Base-by-base conservation (phyloP, 176 grass and related monocot species). In the Aegilops longissima region DNA sequence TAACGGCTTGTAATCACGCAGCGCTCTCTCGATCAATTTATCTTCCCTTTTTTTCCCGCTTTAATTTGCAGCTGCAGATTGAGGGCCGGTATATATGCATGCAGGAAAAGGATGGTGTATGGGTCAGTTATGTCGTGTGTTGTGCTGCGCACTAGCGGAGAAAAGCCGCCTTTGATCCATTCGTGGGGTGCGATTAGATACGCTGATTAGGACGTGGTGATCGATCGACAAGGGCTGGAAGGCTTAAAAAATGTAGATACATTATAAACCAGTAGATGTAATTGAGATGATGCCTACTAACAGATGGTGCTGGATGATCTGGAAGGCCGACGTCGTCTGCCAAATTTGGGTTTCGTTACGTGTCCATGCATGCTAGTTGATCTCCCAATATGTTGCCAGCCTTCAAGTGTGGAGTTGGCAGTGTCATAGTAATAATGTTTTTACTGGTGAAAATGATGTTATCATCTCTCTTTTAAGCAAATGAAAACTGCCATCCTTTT, bases 201-300 rank as follows among this genome's bases (percentile, higher is more conserved):
- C 85, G 82, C 70, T 85, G 82, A 85, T 91, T 88, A 82, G 86
- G 86, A 85, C 86, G 39, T 45, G 51, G 47, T 81, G 86, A 91
- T 88, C 29, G 66, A 77, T 69, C 56, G 56, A 30, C 34, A 27
- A 75, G n/a, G 72, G 12, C 56, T 75, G 5, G 12, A 45, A 58
- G 24, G 17, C 34, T 78, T 54, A 27, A 31, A 87, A 75, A 70
- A 31, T 66, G 54, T 34, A 24, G 45, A 68, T 71, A 24, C 10
- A 74, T 14, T 0, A 42, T 42, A 45, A 20, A 56, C 52, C 52
- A 56, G 52, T 56, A 79, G 16, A 63, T 40, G 72, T 33, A 35
- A 51, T 73, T 17, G 40, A 35, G 69, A 27, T 82, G 36, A 49
- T 89, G 51, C 66, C 47, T 76, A 35, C 10, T 21, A 62, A 4